A percentile compares a stretch with the other conserved stretches of the same genome.
Evolutionary conservation across 768 basidiomycete genomes (phyloP).

Genomic region (Lactarius akahatsu): DNA sequence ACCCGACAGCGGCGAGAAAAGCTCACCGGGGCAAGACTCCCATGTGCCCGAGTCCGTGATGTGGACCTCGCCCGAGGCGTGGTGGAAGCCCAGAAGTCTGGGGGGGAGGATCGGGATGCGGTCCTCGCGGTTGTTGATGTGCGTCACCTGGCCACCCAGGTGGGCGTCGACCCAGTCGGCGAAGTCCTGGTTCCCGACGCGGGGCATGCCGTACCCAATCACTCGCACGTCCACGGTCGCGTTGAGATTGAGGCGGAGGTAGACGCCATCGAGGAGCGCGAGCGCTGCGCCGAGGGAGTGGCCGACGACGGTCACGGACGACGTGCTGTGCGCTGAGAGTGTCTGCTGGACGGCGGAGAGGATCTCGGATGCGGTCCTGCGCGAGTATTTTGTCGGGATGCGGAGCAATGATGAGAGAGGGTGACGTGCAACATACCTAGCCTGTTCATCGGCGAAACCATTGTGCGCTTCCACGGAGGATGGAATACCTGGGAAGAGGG

Average conservation of each 20-base stretch:
- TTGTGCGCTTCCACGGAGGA: conserved; percentile 44
- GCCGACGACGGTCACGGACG: conserved; percentile 9
- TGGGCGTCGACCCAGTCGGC: conserved; percentile 25
- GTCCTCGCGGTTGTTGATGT: neutral
- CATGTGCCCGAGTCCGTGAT: conserved; percentile 47
- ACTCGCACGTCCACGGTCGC: neutral
- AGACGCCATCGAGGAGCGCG: conserved; percentile 13
- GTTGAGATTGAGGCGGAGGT: conserved; percentile 2
- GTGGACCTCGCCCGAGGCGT: conserved; percentile 41
- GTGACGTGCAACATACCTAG: conserved; percentile 37
- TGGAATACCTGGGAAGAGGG: conserved; percentile 51
- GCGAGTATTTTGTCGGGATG: neutral
- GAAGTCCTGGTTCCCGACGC: conserved; percentile 14
- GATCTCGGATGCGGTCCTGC: conserved; percentile 12
- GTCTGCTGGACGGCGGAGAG: conserved; percentile 1
- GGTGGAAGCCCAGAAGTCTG: conserved; percentile 45
- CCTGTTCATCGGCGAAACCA: conserved; percentile 49
- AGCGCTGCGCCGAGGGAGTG: conserved; percentile 17
- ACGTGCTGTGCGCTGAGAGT: neutral
- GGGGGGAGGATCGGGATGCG: conserved; percentile 33
- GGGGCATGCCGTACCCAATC: conserved; percentile 17
- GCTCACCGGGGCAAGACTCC: conserved; percentile 32
- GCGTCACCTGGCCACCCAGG: conserved; percentile 48
- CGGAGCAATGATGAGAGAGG: neutral
- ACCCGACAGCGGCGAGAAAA: neutral